Base-by-base conservation (phyloP, 129 eudicot species). In the Flaveria linearis region DNA sequence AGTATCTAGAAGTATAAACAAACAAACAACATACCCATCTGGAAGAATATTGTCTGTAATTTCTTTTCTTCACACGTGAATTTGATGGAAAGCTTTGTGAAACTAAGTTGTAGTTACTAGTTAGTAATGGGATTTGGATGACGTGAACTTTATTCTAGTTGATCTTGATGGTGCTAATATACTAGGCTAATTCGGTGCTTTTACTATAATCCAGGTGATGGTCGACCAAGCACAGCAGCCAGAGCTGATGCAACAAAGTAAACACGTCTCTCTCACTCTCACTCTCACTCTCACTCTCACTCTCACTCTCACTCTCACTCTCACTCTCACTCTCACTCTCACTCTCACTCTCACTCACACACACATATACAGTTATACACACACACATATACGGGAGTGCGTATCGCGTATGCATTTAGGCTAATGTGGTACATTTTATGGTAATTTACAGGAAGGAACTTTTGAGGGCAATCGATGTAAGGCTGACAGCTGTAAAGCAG, bases 211-310 rank as follows among this genome's bases (percentile, higher is more conserved):
- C 53, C 90, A 93, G 98, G 96, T 80, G 88, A 84, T 61, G 84
- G 81, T 81, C 86, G 87, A 81, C 78, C 90, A 47, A 86, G 87
- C 42, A 63, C 82, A 74, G 58, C 91, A 51, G 81, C 89, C 36
- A 82, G 90, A 58, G 89, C 91, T 70, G 99, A 95, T 86, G 97
- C 97, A 60, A 95, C 99, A 83, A 95, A 95, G 99, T 95, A 95
- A 78, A 80, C 50, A 25, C 42, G 47, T 45, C 68, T 75, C 66
- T 77, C 75, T 68, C 75, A 10, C 74, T 69, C 53, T 6, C 45
- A 5, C 69, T 3, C 41, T 0, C 69, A 1, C 69, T 4, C 42
- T 0, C 69, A 0, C 36, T 4, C 36, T 4, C 36, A 3, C 70
- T 69, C 53, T 6, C 45, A 5, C 69, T 3, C 41, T 0, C 69